Base-by-base conservation (phyloP, 1,139 yeast species). In the Hemisphaericaspora lyxosophila region DNA sequence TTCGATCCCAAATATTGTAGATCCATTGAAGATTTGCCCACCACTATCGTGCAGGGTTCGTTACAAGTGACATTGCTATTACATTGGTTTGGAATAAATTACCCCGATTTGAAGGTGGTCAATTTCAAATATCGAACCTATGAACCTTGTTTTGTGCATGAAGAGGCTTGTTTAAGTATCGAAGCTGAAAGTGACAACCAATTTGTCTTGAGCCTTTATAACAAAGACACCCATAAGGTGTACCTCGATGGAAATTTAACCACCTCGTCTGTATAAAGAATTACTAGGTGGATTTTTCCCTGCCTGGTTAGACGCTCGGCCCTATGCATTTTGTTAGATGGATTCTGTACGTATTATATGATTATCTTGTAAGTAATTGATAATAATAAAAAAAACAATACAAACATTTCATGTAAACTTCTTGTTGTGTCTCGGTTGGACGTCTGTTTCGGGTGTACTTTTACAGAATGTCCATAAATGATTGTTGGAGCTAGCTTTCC, bases 41-140 rank as follows among this genome's bases (percentile, higher is more conserved):
- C 69, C 27, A 55, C 81, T 1, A 63, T 92, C 0, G 83, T 85
- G 0, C 96, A 86, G 32, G 98, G 96, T 0, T 97, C 97, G 0
- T 65, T 89, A 35, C 66, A 84, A 45, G 75, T 85, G 1, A 79
- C 85, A 2, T 47, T 85, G 31, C 47, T 78, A 13, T 54, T 85
- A 31, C 73, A 75, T 41, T 82, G 78, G 75, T 67, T 74, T 47
- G 53, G 48, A 11, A 37, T 41, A 4, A 26, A 41, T 8, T 35
- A 46, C 35, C 58, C 62, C 0, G 44, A 44, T 2, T 15, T 46
- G 2, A 16, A 33, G 0, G 50, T 69, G 2, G 47, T 46, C 23
- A 40, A 44, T 8, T 69, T 81, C 43, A 55, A 51, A 18, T 82
- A 82, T 56, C 68, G 72, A 39, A 80, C 79, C 46, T 53, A 65